phyloP scores from a whole-genome alignment of 768 basidiomycete species.

The Tremella yokohamensis region DNA sequence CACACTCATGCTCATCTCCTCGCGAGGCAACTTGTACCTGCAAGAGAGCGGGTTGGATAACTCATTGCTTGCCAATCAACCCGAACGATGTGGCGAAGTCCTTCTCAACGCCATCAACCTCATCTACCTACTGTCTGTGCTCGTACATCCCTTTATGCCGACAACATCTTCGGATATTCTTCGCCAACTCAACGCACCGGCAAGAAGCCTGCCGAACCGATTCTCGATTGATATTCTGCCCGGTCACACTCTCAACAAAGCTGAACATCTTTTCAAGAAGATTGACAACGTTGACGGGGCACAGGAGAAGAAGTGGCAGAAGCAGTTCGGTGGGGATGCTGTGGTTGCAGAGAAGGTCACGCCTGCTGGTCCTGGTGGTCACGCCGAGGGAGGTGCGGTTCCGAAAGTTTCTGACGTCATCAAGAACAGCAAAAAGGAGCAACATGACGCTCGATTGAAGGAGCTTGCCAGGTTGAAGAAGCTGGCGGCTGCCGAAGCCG shows the following conservation, averaged over 20 bases:
- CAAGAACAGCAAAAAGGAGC: constrained; percentile 40
- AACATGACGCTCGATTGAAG: constrained; percentile 40
- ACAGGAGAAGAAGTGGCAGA: constrained; percentile 68
- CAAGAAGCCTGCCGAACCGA: constrained; percentile 67
- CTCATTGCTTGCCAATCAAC: constrained; percentile 73
- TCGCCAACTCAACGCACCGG: constrained; percentile 80
- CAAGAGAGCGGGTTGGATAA: constrained; percentile 89
- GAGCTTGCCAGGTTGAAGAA: constrained; percentile 57
- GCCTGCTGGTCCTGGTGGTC: constrained; percentile 49
- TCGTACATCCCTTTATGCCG: constrained; percentile 96
- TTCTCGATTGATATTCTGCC: constrained; percentile 77
- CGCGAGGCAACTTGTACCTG: constrained; percentile 87
- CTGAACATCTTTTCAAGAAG: constrained; percentile 86
- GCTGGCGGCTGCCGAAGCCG: constrained; percentile 51
- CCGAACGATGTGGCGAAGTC: constrained; percentile 82
- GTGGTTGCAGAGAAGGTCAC: constrained; percentile 35
- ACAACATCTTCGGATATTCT: constrained; percentile 76
- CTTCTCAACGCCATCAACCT: constrained; percentile 85
- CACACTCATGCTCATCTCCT: constrained; percentile 83
- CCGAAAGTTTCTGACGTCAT: constrained; percentile 48
- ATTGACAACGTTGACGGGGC: constrained; percentile 66
- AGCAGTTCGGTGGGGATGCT: constrained; percentile 68
- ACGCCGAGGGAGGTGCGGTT: constrained; percentile 51
- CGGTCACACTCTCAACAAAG: constrained; percentile 78
- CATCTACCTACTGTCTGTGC: constrained; percentile 80